Evolutionary conservation across 2,329 filamentous ascomycete genomes (phyloP), one percentile per base, ranked within the genome.

Genomic region (Knufia fluminis): DNA sequence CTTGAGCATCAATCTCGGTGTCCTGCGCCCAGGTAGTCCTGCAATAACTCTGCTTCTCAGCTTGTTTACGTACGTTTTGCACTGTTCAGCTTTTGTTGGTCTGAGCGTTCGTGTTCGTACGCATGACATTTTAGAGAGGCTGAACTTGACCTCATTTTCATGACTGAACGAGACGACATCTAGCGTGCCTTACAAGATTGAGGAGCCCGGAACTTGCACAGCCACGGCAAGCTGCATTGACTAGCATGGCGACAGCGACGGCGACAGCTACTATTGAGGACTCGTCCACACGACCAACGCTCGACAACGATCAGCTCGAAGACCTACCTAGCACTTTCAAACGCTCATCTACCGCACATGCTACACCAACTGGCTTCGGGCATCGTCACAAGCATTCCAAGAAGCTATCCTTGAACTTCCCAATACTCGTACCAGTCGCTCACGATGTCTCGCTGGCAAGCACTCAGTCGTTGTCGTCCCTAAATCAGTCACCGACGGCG

Each of bases 391-490:
- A 68, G 43, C 70, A 72, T 55, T 56, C 64, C 28, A 73, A 72
- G 58, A 67, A 69, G 7, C 53, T 73, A 32, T 71, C 70, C 10
- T 57, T 73, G 47, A 72, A 71, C 54, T 72, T 72, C 49, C 70
- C 70, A 28, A 69, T 73, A 56, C 68, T 67, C 43, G 50, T 68
- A 33, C 64, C 63, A 23, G 55, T 62, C 14, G 41, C 23, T 2
- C 24, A 43, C 3, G 46, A 48, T 40, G 14, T 19, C 6, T 14
- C 33, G 14, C 22, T 4, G 3, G 14, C 33, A 20, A 48, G 8
- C 23, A 40, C 7, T 16, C 9, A 33, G 14, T 40, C 45, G 14
- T 8, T 28, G 6, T 40, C 33, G 8, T 40, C 45, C 4, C 16
- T 12, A 19, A 35, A 16, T 23, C 45, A 31, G 26, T 46, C 50